Conservation (phyloP, 192 early-diverging fungal genomes). For the Obelidium mucronatum region DNA sequence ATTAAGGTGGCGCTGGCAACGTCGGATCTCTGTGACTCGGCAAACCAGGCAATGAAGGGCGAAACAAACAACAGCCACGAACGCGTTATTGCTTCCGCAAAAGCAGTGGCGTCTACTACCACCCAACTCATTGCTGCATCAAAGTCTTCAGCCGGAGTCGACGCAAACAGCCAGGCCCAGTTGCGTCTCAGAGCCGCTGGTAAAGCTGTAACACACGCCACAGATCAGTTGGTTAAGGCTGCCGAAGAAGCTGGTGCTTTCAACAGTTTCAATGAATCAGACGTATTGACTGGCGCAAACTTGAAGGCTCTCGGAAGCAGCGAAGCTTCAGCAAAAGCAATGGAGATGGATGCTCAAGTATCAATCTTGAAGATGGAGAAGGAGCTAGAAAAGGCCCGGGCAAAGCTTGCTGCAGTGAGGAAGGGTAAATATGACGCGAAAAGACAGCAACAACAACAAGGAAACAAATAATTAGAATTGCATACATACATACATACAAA, state of each 20-base stretch:
- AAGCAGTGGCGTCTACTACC: conserved; percentile 54
- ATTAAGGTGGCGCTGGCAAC: conserved; percentile 53
- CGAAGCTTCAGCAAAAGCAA: conserved; percentile 33
- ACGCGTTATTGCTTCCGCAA: conserved; percentile 56
- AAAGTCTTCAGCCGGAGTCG: conserved; percentile 42
- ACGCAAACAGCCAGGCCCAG: conserved; percentile 50
- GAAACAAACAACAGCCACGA: conserved; percentile 46
- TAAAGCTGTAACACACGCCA: conserved; percentile 61
- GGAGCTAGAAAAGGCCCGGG: conserved; percentile 61
- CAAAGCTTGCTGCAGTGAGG: conserved; percentile 54
- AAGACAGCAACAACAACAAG: not conserved
- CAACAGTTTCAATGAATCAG: conserved; percentile 48
- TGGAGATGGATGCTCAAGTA: conserved; percentile 67
- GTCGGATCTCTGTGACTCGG: conserved; percentile 60
- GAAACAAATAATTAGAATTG: no score
- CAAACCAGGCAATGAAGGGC: conserved; percentile 56
- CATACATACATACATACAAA: no score
- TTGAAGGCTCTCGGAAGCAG: conserved; percentile 16
- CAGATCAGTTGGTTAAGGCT: conserved; percentile 58
- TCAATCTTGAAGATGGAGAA: conserved; percentile 65
- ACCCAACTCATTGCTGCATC: conserved; percentile 61
- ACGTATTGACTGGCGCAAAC: conserved; percentile 37
- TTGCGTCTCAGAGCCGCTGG: conserved; percentile 61
- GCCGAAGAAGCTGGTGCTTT: conserved; percentile 51
- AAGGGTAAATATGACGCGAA: conserved; percentile 56